phyloP scores from a whole-genome alignment of 2,329 filamentous ascomycete species.

The Xylaria sp. region DNA sequence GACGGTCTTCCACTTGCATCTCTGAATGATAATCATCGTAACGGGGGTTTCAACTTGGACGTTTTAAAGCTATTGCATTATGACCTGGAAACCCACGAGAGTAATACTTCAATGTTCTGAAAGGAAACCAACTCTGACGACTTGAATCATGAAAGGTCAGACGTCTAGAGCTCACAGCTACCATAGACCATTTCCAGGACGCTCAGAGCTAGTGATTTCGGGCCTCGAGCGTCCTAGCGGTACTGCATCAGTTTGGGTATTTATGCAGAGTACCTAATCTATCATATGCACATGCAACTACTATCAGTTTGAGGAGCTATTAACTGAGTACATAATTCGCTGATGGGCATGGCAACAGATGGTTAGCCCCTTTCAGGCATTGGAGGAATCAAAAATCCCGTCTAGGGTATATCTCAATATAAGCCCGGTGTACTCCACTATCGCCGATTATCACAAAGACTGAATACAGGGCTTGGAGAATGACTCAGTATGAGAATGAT shows the following conservation, averaged over 20 bases:
- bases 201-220: too few species aligned
- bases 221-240: too few species aligned
- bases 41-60: neutral
- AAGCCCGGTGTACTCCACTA: neutral
- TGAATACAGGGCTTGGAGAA: too few species aligned
- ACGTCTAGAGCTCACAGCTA: too few species aligned
- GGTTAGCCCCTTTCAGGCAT: neutral
- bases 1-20: neutral
- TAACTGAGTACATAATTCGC: conserved; percentile 10
- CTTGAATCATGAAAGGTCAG: too few species aligned
- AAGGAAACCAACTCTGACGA: neutral
- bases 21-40: neutral
- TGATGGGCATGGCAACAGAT: neutral
- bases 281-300: conserved; percentile 16
- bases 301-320: neutral
- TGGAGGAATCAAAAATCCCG: neutral
- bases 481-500: too few species aligned
- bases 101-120: neutral
- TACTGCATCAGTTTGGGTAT: neutral
- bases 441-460: neutral
- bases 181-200: too few species aligned
- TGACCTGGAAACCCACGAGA: neutral
- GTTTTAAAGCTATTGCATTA: neutral
- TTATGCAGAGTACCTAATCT: neutral
- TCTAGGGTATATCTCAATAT: neutral